A percentile compares a stretch with the other conserved stretches of the same genome.
phyloP scores from a whole-genome alignment of 495 filamentous ascomycete genomes.

The Physcia stellaris region DNA sequence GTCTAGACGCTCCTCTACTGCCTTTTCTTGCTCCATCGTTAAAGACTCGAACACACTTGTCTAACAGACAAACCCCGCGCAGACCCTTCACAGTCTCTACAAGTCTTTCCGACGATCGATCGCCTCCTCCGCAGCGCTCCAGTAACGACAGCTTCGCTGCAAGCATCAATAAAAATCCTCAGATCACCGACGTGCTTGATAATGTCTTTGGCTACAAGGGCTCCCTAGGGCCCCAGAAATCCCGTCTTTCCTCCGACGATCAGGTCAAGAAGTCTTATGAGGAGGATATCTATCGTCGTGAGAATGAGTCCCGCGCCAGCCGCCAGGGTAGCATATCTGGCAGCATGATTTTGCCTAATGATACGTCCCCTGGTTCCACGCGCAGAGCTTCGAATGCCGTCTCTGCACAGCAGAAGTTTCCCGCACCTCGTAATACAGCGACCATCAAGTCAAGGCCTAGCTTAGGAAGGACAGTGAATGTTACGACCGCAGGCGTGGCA shows the following conservation, averaged over 20 bases:
- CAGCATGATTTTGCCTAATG: neutral
- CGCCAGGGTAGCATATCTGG: neutral
- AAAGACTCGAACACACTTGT: neutral
- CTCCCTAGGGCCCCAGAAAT: too few relatives aligned
- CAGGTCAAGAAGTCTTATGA: too few relatives aligned
- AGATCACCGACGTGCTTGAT: neutral
- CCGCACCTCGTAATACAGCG: conserved; percentile 8
- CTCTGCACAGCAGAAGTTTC: conserved; percentile 3
- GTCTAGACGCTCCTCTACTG: conserved; percentile 14
- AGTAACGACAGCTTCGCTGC: neutral
- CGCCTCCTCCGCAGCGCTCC: too few relatives aligned
- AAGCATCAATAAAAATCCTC: neutral
- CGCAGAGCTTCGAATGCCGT: neutral
- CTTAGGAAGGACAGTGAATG: conserved; percentile 41
- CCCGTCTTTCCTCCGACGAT: too few relatives aligned
- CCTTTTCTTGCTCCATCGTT: conserved; percentile 17
- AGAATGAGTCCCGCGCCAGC: too few relatives aligned
- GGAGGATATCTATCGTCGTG: too few relatives aligned
- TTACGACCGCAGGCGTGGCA: conserved; percentile 29
- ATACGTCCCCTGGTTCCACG: neutral
- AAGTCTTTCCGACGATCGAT: neutral
- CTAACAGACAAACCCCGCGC: neutral
- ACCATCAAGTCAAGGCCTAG: conserved; percentile 21
- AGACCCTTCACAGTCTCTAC: conserved; percentile 1
- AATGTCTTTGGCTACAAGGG: neutral